Evolutionary conservation across 257 asterid genomes (phyloP).

Genomic region (Scutellaria barbata): DNA sequence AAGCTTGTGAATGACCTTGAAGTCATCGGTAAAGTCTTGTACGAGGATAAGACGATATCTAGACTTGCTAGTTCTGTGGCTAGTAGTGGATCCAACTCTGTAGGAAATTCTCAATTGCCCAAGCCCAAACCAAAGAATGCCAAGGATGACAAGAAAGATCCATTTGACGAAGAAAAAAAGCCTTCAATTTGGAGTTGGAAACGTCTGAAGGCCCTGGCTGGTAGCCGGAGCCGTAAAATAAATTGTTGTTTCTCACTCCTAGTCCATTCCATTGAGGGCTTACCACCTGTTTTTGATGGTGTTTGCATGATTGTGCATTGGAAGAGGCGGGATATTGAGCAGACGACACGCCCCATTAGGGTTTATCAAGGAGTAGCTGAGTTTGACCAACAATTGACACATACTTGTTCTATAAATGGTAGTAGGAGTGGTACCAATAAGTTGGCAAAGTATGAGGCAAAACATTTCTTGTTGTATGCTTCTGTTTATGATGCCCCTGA

Average conservation of each 20-base stretch:
- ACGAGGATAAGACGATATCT: constrained; percentile 50
- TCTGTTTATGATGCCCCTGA: constrained; percentile 71
- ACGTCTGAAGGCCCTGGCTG: constrained; percentile 73
- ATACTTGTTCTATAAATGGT: constrained; percentile 72
- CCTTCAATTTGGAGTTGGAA: constrained; percentile 93
- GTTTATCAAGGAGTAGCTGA: constrained; percentile 70
- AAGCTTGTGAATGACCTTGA: constrained; percentile 73
- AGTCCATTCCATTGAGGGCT: constrained; percentile 79
- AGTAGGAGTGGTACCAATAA: constrained; percentile 65
- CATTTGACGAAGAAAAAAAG: constrained; percentile 65
- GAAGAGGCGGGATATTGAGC: constrained; percentile 79
- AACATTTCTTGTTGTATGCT: constrained; percentile 75
- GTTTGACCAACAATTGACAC: constrained; percentile 70
- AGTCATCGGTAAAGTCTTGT: constrained; percentile 64
- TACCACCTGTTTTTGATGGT: constrained; percentile 66
- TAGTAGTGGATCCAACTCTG: constrained; percentile 70
- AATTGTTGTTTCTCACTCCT: constrained; percentile 74
- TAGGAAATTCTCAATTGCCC: constrained; percentile 55
- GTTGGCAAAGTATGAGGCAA: constrained; percentile 84
- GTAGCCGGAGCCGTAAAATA: constrained; percentile 60
- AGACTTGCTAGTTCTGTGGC: constrained; percentile 60
- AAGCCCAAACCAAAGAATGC: constrained; percentile 50
- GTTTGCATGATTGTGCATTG: constrained; percentile 73
- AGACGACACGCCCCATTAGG: constrained; percentile 60
- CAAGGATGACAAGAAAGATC: constrained; percentile 45